Evolutionary conservation across 2,329 filamentous ascomycete genomes (phyloP).

Genomic region (Colletotrichum agaves): DNA sequence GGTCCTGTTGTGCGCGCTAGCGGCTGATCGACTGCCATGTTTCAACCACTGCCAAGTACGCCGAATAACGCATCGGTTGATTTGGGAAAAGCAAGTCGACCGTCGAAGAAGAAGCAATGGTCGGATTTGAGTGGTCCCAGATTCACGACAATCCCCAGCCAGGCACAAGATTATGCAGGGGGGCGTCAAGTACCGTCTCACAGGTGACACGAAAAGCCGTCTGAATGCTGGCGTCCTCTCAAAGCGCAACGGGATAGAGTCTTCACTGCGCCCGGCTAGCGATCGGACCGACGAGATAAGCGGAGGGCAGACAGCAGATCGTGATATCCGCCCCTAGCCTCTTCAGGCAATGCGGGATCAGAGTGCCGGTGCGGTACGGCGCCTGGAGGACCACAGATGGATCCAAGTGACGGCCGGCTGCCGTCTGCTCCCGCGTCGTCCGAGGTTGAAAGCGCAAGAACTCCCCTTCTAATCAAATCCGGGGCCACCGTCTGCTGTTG

Average conservation of each 20-base stretch:
- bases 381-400: background rate
- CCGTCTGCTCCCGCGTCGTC: slow-evolving; percentile 5
- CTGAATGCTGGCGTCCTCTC: background rate
- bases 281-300: slow-evolving; percentile 10
- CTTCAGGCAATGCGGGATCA: background rate
- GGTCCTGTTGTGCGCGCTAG: slow-evolving; percentile 8
- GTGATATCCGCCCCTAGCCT: slow-evolving; percentile 11
- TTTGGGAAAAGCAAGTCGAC: background rate
- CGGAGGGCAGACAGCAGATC: slow-evolving; percentile 7
- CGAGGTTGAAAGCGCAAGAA: slow-evolving; percentile 5
- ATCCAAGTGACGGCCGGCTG: slow-evolving; percentile 1
- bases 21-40: slow-evolving; percentile 16
- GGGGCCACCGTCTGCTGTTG: background rate
- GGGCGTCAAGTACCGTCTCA: background rate
- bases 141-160: background rate
- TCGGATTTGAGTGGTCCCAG: background rate
- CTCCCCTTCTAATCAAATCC: background rate
- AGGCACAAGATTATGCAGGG: slow-evolving; percentile 14
- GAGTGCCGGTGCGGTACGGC: slow-evolving; percentile 9
- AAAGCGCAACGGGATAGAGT: background rate
- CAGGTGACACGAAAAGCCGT: background rate
- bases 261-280: background rate
- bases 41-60: slow-evolving; percentile 21
- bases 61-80: background rate
- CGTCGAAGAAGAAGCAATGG: slow-evolving; percentile 6